These are phyloP conservation scores for Fusarium coffeatum DNA, from an alignment of 2,329 filamentous ascomycete species.

Conservation along the genomic window DNA sequence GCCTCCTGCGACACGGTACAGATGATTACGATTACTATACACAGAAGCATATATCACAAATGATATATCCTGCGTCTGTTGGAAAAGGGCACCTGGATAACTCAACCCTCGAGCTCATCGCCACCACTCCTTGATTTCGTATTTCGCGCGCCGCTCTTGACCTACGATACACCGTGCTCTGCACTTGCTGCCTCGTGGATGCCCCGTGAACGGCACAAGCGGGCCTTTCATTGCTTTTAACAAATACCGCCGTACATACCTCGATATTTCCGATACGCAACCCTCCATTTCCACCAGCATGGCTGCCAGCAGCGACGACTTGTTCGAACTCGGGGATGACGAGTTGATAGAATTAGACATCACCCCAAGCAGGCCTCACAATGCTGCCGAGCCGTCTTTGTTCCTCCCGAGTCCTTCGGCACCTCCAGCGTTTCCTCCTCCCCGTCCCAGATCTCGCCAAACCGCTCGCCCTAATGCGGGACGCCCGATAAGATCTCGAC, in stretches of 20 bases:
- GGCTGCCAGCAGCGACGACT: conserved; percentile 33
- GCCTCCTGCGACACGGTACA: conserved; percentile 2
- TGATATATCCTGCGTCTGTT: conserved; percentile 8
- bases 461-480: not conserved
- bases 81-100: conserved; percentile 13
- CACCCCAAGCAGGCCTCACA: not conserved
- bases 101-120: conserved; percentile 19
- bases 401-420: conserved; percentile 35
- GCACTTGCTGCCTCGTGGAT: conserved; percentile 9
- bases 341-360: conserved; percentile 34
- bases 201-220: conserved; percentile 11
- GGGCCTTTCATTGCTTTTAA: not conserved
- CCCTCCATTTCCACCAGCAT: conserved; percentile 23
- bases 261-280: not conserved
- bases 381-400: conserved; percentile 13
- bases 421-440: conserved; percentile 20
- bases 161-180: conserved; percentile 14
- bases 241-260: not conserved
- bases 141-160: not conserved
- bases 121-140: conserved; percentile 24
- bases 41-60: conserved; percentile 1
- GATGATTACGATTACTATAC: conserved; percentile 7
- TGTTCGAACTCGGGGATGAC: conserved; percentile 38
- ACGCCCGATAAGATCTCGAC: not conserved
- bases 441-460: not conserved